A percentile compares a stretch with the other conserved stretches of the same genome.
These are phyloP conservation scores for Filobasidium wieringae DNA, from an alignment of 768 basidiomycete genomes.

Conservation along the genomic window DNA sequence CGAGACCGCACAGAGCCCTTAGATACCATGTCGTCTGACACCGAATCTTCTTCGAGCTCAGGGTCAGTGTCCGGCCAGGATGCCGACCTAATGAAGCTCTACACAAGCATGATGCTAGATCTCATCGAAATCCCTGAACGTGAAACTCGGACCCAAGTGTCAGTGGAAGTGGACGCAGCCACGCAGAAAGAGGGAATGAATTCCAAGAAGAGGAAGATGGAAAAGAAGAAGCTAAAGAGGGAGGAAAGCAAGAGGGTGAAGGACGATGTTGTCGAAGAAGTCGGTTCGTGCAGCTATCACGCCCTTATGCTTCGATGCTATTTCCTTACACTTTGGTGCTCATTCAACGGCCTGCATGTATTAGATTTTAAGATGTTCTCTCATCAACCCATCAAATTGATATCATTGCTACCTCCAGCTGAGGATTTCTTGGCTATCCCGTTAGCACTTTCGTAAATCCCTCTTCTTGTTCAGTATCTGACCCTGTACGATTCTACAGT, in stretches of 20 bases:
- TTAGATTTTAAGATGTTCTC: conserved; percentile 11
- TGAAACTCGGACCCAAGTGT: not conserved
- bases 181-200: conserved; percentile 1
- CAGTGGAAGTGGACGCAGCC: not conserved
- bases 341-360: not conserved
- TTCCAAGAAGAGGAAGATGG: conserved; percentile 16
- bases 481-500: not conserved
- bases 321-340: not conserved
- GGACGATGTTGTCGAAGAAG: not conserved
- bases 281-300: not conserved
- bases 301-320: too few species aligned
- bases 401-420: conserved; percentile 7
- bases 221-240: conserved; percentile 13
- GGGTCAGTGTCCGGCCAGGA: not conserved
- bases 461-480: not conserved
- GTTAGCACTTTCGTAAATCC: conserved; percentile 2
- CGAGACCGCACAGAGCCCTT: too few species aligned
- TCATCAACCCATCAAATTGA: not conserved
- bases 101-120: not conserved
- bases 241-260: conserved; percentile 8
- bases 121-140: not conserved
- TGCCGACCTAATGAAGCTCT: not conserved
- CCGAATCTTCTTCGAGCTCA: too few species aligned
- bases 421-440: not conserved
- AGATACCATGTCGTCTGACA: too few species aligned